Percentiles rank a stretch among this genome's conserved stretches.
phyloP scores from a whole-genome alignment of 495 filamentous ascomycete species.

The Acidiella bohemica region DNA sequence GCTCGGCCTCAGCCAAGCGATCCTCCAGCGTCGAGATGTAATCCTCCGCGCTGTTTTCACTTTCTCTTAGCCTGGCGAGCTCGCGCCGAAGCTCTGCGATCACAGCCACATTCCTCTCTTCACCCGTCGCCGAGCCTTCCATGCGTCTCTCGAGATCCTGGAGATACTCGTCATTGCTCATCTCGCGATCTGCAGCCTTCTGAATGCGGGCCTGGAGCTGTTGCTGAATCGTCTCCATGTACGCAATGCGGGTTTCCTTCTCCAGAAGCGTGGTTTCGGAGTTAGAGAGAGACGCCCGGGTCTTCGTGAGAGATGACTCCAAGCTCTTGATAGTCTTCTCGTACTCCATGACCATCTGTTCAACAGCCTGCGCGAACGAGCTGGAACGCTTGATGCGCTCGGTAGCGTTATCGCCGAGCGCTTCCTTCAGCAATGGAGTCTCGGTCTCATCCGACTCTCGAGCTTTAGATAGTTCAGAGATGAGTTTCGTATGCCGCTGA shows the following conservation, averaged over 20 bases:
- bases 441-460: slow-evolving; percentile 51
- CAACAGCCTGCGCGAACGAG: slow-evolving; percentile 86
- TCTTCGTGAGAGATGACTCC: slow-evolving; percentile 83
- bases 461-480: slow-evolving; percentile 83
- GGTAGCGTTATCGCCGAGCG: slow-evolving; percentile 64
- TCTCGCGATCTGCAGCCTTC: slow-evolving; percentile 80
- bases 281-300: slow-evolving; percentile 65
- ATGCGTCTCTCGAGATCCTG: slow-evolving; percentile 81
- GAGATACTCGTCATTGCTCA: slow-evolving; percentile 78
- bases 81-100: slow-evolving; percentile 84
- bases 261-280: slow-evolving; percentile 79
- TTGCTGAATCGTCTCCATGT: slow-evolving; percentile 77
- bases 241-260: slow-evolving; percentile 84
- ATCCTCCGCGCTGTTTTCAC: slow-evolving; percentile 76
- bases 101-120: slow-evolving; percentile 78
- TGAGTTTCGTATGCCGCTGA: slow-evolving; percentile 83
- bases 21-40: slow-evolving; percentile 97
- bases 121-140: slow-evolving; percentile 76
- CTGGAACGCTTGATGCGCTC: slow-evolving; percentile 87
- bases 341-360: slow-evolving; percentile 92
- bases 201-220: slow-evolving; percentile 80
- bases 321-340: slow-evolving; percentile 95
- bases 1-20: slow-evolving; percentile 85
- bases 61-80: slow-evolving; percentile 76
- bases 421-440: slow-evolving; percentile 35